A percentile compares a stretch with the other conserved stretches of the same genome.
These are phyloP conservation scores for Exophiala mesophila DNA, from an alignment of 2,329 filamentous ascomycete genomes.

Conservation along the genomic window DNA sequence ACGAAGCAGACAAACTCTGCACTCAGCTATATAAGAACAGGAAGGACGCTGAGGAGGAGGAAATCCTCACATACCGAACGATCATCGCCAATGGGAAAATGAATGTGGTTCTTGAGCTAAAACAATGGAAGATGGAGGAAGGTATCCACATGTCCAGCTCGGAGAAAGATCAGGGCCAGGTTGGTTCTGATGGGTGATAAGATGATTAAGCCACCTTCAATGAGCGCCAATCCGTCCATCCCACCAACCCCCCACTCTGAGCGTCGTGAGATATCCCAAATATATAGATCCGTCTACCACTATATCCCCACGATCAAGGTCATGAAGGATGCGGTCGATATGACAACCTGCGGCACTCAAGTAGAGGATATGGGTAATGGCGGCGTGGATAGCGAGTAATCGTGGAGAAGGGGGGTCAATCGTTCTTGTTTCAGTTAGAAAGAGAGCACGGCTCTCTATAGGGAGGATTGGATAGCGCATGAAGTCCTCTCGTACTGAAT, in stretches of 20 bases:
- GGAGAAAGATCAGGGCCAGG: too few relatives aligned
- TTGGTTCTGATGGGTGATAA: too few relatives aligned
- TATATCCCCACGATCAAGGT: conserved; percentile 25
- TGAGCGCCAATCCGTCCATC: conserved; percentile 16
- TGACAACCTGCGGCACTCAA: conserved; percentile 19
- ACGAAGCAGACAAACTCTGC: too few relatives aligned
- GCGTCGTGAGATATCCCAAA: conserved; percentile 16
- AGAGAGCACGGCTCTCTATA: conserved; percentile 19
- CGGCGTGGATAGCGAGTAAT: conserved; percentile 25
- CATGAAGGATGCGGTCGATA: conserved; percentile 27
- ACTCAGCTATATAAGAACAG: too few relatives aligned
- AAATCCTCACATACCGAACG: too few relatives aligned
- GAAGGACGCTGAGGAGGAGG: too few relatives aligned
- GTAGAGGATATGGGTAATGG: conserved; percentile 28
- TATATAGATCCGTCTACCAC: conserved; percentile 20
- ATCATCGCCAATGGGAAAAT: too few relatives aligned
- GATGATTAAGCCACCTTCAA: conserved; percentile 3
- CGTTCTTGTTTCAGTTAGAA: conserved; percentile 27
- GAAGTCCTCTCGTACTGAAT: conserved; percentile 15
- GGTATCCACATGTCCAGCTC: too few relatives aligned
- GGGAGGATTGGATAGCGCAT: conserved; percentile 19
- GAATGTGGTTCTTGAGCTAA: too few relatives aligned
- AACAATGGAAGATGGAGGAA: too few relatives aligned
- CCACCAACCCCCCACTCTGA: conserved; percentile 21
- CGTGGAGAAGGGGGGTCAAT: conserved; percentile 29